Base-by-base conservation (phyloP, 768 basidiomycete genomes). In the Boletus eberwhitei region DNA sequence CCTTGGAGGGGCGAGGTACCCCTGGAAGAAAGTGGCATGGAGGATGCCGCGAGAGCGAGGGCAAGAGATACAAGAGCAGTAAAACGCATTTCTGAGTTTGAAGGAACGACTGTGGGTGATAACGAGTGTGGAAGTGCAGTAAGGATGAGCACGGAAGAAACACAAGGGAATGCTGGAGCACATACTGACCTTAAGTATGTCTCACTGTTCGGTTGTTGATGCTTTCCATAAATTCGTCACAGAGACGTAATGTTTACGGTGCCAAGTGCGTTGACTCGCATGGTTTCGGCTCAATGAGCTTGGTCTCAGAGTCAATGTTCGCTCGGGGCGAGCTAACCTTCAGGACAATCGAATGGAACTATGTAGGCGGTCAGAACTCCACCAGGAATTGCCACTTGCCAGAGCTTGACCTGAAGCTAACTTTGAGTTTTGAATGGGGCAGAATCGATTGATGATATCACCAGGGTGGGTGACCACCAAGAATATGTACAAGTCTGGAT, bases 21-120 rank as follows among this genome's bases (percentile, higher is more conserved):
- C 2, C 31, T 11, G 19, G 3, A 0, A n/a, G 45, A n/a, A n/a
- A 56, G 24, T 32, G 55, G 61, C 11, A 62, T 17, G 21, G 61
- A 45, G 3, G 37, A 50, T 24, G 44, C 60, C 3, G 24, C 8
- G 41, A 62, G 44, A 21, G 50, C 44, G 24, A 62, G 13, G 5
- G 48, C 41, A 5, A 62, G 55, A 44, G 61, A 50, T 12, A 54
- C 38, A 13, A 62, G 32, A 45, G 44, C 34, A 8, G 41, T 44
- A 24, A 59, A 17, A 50, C 56, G 61, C 60, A 62, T 62, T 37
- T 4, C 43, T 50, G n/a, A 22, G 41, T n/a, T 11, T n/a, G 11
- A 45, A 40, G 9, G 43, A 55, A 22, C 6, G 53, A 58, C 34
- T 32, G 29, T 35, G 16, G 32, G 34, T 60, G 36, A 46, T 0